Percentiles rank a stretch among this genome's conserved stretches.
These are phyloP conservation scores for Pyracantha coccinea DNA, from an alignment of 331 rosid genomes.

Conservation along the genomic window DNA sequence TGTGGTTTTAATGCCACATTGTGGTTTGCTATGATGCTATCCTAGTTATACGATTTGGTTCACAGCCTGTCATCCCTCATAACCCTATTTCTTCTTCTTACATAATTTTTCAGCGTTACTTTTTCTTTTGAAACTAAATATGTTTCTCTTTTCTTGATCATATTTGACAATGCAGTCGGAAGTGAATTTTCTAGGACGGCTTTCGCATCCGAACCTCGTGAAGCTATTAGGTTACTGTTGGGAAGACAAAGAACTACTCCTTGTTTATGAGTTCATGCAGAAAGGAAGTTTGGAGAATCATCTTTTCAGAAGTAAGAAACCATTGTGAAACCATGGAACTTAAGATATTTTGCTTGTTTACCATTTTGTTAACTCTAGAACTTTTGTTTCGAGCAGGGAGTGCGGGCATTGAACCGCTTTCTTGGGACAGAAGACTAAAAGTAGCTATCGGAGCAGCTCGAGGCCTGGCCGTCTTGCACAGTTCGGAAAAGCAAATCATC, in stretches of 20 bases:
- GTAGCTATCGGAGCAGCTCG: slow-evolving; percentile 83
- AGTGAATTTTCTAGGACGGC: slow-evolving; percentile 67
- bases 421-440: slow-evolving; percentile 65
- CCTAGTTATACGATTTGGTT: too few relatives aligned
- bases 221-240: slow-evolving; percentile 71
- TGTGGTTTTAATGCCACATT: neutral
- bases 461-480: slow-evolving; percentile 73
- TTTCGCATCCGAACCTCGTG: slow-evolving; percentile 81
- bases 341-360: neutral
- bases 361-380: slow-evolving; percentile 3
- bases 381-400: slow-evolving; percentile 33
- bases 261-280: slow-evolving; percentile 20
- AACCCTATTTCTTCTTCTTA: neutral
- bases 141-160: neutral
- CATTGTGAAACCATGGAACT: neutral
- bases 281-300: slow-evolving; percentile 91
- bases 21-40: neutral
- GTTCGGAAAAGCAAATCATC: slow-evolving; percentile 63
- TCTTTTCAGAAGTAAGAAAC: slow-evolving; percentile 73
- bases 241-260: slow-evolving; percentile 69
- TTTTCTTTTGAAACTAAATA: neutral
- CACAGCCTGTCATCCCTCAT: neutral
- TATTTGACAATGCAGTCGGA: slow-evolving; percentile 57
- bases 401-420: slow-evolving; percentile 37
- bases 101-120: neutral